Conservation (phyloP, 2,329 filamentous ascomycete species). For the Sporothrix euskadiensis region DNA sequence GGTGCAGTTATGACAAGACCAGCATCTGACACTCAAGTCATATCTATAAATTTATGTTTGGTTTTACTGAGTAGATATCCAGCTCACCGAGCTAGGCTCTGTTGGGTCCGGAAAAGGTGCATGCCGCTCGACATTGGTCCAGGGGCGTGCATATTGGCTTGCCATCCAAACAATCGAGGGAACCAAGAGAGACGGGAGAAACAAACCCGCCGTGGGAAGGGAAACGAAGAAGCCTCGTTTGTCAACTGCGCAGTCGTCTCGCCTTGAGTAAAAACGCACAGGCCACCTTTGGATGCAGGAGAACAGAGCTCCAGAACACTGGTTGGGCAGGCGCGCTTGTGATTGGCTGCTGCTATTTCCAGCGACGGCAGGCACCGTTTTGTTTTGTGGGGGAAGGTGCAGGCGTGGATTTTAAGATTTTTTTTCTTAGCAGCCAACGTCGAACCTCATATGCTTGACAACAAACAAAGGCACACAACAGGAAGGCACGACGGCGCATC, state of each 20-base stretch:
- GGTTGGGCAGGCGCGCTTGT: not conserved
- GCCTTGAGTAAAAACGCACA: conserved; percentile 22
- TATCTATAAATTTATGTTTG: not conserved
- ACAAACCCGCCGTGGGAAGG: not conserved
- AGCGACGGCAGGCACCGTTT: not conserved
- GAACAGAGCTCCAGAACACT: conserved; percentile 23
- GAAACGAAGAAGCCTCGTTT: not conserved
- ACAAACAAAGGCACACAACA: not conserved
- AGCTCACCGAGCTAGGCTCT: not conserved
- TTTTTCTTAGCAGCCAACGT: not conserved
- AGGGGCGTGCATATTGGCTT: conserved; percentile 13
- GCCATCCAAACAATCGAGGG: not conserved
- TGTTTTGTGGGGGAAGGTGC: conserved; percentile 23
- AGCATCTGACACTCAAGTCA: not conserved
- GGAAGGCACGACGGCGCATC: not conserved
- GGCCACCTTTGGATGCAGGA: conserved; percentile 27
- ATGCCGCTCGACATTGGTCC: not conserved
- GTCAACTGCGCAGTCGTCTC: not conserved
- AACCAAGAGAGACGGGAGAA: not conserved
- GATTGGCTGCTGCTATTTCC: conserved; percentile 22
- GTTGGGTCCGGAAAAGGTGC: conserved; percentile 6
- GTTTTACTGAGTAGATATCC: not conserved
- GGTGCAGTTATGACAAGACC: not conserved
- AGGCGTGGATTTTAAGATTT: not conserved
- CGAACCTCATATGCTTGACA: not conserved